Base-by-base conservation (phyloP, 1,284 basidiomycete species). In the Austroboletus niveus region DNA sequence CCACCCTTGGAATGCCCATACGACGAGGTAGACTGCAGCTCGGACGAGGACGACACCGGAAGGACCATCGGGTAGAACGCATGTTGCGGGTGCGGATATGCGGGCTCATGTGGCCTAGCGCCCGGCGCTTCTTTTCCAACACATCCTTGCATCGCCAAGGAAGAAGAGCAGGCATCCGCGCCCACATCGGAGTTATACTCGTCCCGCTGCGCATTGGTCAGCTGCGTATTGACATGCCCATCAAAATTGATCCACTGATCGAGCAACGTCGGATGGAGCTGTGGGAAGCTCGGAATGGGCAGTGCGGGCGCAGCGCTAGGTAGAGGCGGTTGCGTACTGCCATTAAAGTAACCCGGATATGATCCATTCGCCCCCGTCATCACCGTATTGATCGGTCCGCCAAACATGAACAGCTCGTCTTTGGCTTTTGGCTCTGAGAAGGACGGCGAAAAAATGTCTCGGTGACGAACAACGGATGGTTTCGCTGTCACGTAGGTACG, bases 401-500 rank as follows among this genome's bases (percentile, higher is more conserved):
- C 80, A 64, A 89, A 87, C 39, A 89, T 85, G 5, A 80, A 78
- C 22, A 89, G 71, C 61, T 88, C 86, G 62, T 89, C 86, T 46
- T 78, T 75, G 1, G 57, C 53, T 47, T 68, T 67, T 27, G 68
- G 68, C 10, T 62, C 57, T 15, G 68, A 22, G 3, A 12, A 58
- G 0, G 78, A 73, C 8, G 78, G 69, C 22, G 71, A 71, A 66
- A 87, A 85, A 30, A 86, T 82, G 63, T 85, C 81, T 31, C 50
- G 54, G 55, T 75, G 75, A 8, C 72, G 72, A 29, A 75, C 70
- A 20, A 66, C 67, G 9, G 73, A 66, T 12, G 78, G 72, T 40
- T 75, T 68, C 15, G 75, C 75, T 20, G 80, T 76, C 35, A 72
- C 70, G 58, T 76, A 80, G 2, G 76, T 69, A 39, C 76, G 68